These are phyloP conservation scores for Yarrowia sp. DNA, from an alignment of 805 yeast species.

Conservation along the genomic window DNA sequence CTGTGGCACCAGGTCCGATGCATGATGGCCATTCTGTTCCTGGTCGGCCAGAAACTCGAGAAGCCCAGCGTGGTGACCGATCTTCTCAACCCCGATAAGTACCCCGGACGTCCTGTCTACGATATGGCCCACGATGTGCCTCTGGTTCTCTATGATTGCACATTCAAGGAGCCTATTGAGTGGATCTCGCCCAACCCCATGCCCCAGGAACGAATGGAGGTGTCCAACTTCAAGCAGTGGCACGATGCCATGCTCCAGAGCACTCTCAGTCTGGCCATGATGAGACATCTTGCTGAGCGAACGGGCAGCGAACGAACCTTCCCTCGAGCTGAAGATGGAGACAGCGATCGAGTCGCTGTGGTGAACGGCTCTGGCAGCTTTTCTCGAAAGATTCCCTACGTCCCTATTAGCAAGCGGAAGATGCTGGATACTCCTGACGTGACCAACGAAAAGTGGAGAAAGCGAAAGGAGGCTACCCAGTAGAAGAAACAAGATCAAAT, in stretches of 20 bases:
- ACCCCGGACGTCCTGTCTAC: constrained; percentile 75
- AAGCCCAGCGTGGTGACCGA: constrained; percentile 61
- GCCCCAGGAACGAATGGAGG: constrained; percentile 13
- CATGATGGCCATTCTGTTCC: constrained; percentile 83
- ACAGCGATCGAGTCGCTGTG: constrained; percentile 49
- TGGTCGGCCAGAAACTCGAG: constrained; percentile 83
- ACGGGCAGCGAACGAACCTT: constrained; percentile 43
- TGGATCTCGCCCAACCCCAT: constrained; percentile 56
- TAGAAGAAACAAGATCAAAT: not conserved
- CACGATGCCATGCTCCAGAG: constrained; percentile 28
- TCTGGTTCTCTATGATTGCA: constrained; percentile 83
- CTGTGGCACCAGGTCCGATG: constrained; percentile 98
- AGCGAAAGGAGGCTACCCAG: constrained; percentile 48
- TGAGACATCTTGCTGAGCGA: constrained; percentile 41
- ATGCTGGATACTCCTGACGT: constrained; percentile 69
- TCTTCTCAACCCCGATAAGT: constrained; percentile 62
- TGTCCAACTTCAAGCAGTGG: constrained; percentile 29
- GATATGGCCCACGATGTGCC: constrained; percentile 93
- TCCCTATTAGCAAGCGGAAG: constrained; percentile 63
- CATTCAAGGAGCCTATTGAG: constrained; percentile 66
- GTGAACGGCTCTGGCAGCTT: constrained; percentile 85
- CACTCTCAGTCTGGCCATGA: constrained; percentile 33
- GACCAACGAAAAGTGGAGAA: constrained; percentile 68
- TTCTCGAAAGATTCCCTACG: constrained; percentile 61
- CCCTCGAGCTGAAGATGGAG: constrained; percentile 43